Evolutionary conservation across 1,284 basidiomycete genomes (phyloP), one percentile per base, ranked within the genome.

Genomic region (Pseudozyma tsukubaensis): DNA sequence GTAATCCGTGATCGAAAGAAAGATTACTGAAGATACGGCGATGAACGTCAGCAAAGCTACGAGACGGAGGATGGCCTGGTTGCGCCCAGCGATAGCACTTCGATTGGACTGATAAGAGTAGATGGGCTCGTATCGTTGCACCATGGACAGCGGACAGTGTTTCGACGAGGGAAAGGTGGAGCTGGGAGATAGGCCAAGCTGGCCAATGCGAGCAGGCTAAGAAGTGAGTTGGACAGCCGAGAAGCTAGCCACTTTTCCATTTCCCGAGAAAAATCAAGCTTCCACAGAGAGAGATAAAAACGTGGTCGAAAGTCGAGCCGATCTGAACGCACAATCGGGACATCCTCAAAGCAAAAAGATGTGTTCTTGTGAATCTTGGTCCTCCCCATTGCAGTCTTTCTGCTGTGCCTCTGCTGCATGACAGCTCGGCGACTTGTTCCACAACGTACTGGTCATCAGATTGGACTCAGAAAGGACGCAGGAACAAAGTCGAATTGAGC

Each of bases 1-100:
- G 53, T 52, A 62, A 45, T 75, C 63, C 40, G 58, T 61, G 8
- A 75, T 14, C 0, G 64, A 62, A 11, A 75, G 43, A 34, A 66
- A 71, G 63, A 67, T 32, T 49, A 71, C 50, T 1, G 67, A 70
- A 1, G 63, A 62, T 4, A 70, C 45, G 21, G 72, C 62, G 34
- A 74, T 57, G 37, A 67, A 62, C 16, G 40, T 29, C 4, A 74
- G 67, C 18, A 67, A 50, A 36, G 56, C 59, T 12, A 71, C 47
- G 34, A 61, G 66, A 49, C 62, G 55, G 24, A 69, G 19, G 59
- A 66, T 56, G 32, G 53, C 45, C 5, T 55, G 60, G 13, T 69
- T 65, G 50, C 59, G 61, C 24, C 24, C 24, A 36, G 37, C 45
- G 16, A 50, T 49, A 39, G 61, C 45, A 35, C 54, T 19, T 67